These are phyloP conservation scores for Thalassiosira exigua DNA, from an alignment of 352 stramenopile species.

Conservation along the genomic window DNA sequence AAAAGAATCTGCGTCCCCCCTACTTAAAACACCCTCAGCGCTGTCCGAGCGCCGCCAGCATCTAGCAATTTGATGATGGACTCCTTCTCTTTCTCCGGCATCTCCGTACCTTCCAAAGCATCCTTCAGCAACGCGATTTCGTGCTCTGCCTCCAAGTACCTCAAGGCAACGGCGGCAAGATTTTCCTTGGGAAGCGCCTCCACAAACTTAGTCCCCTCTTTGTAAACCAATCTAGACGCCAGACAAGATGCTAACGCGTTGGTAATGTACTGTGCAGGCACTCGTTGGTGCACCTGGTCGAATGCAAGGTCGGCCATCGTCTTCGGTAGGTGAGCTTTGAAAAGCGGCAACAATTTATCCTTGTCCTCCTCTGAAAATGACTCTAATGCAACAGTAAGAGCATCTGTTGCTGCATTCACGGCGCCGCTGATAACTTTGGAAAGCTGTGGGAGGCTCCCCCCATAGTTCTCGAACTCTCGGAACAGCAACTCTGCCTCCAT, in stretches of 20 bases:
- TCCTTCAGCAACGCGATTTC: conserved; percentile 88
- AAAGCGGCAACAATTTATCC: conserved; percentile 82
- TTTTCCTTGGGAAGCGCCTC: conserved; percentile 91
- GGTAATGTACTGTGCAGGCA: conserved; percentile 95
- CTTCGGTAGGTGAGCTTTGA: conserved; percentile 90
- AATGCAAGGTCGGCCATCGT: conserved; percentile 94
- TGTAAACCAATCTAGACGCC: conserved; percentile 98
- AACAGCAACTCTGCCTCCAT: conserved; percentile 97
- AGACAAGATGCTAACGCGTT: conserved; percentile 95
- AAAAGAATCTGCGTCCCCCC: too few relatives aligned
- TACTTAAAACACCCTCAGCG: conserved; percentile 83
- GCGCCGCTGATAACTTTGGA: conserved; percentile 94
- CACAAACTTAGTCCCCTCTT: conserved; percentile 95
- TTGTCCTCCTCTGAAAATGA: conserved; percentile 86
- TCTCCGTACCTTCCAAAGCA: conserved; percentile 60
- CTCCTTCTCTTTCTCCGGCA: conserved; percentile 78
- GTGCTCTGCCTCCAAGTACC: conserved; percentile 95
- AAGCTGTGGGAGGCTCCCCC: conserved; percentile 88
- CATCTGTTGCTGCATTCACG: conserved; percentile 96
- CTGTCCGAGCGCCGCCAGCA: conserved; percentile 76
- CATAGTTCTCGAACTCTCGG: conserved; percentile 93
- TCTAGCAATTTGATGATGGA: conserved; percentile 79
- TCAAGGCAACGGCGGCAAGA: conserved; percentile 90
- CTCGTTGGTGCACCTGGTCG: conserved; percentile 90
- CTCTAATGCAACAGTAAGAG: conserved; percentile 91